Conservation (phyloP, 2,329 filamentous ascomycete species). For the Chrysoporthe deuterocubensis region DNA sequence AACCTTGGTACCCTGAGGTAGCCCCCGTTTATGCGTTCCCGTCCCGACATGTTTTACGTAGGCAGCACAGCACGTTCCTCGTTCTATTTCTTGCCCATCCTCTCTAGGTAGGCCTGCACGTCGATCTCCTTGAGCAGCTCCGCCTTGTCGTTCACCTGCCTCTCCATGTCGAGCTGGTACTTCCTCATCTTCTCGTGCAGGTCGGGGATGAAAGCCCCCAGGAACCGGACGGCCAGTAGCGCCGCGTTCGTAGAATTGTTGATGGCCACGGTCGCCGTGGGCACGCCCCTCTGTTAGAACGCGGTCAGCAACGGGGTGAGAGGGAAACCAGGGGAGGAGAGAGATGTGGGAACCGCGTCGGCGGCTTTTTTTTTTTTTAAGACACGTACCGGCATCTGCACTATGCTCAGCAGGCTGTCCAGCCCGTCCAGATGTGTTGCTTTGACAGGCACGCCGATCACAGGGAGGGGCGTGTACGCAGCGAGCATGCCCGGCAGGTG, state of each 20-base stretch:
- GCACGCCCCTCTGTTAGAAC: conserved; percentile 58
- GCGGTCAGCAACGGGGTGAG: conserved; percentile 39
- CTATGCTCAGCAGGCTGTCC: conserved; percentile 73
- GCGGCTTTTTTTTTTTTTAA: too few species aligned
- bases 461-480: conserved; percentile 71
- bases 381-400: conserved; percentile 71
- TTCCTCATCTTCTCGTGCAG: conserved; percentile 61
- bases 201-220: conserved; percentile 61
- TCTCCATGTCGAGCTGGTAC: conserved; percentile 66
- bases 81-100: conserved; percentile 38
- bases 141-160: conserved; percentile 68
- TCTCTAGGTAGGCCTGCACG: conserved; percentile 57
- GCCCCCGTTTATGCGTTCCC: neutral
- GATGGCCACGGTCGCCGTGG: conserved; percentile 77
- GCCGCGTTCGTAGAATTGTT: conserved; percentile 81
- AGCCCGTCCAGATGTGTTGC: conserved; percentile 73
- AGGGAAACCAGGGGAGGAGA: too few species aligned
- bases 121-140: conserved; percentile 58
- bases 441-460: conserved; percentile 79
- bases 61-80: neutral
- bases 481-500: conserved; percentile 77
- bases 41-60: neutral
- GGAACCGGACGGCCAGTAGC: conserved; percentile 69
- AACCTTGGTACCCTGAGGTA: neutral
- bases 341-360: neutral